Evolutionary conservation across 345 rosid genomes (phyloP), one percentile per base, ranked within the genome.

Genomic region (Clausena lansium): DNA sequence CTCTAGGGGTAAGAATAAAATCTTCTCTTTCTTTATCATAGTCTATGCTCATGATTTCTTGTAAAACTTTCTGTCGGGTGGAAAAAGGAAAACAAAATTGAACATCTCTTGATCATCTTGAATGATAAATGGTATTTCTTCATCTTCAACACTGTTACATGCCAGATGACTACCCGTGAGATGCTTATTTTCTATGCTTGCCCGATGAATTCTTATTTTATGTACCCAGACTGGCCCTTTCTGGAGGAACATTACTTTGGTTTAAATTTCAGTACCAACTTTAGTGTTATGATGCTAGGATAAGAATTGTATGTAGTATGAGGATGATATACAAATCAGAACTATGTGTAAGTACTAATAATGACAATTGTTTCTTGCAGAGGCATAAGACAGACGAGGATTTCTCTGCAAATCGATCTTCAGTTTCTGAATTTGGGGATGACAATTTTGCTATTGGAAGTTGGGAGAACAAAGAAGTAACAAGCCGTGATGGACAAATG

Each of bases 401-500:
- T 82, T 85, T 89, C 60, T 73, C 84, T 62, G 87, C 87, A 74
- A 89, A 91, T 62, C 85, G 86, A 63, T 81, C 94, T 30, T 94
- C 97, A 1, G 86, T 87, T 63, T 90, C 92, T 77, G 93, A 93
- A 80, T 96, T 96, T 87, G 99, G 98, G 73, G 98, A 96, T 1
- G 98, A 96, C 80, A 91, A 84, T 83, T 96, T 96, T 78, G 90
- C 95, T 1, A 82, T 96, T 33, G 99, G 98, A 61, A 86, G 91
- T 78, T 96, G 99, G 98, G 98, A 96, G 69, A 82, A 78, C 17
- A 94, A 87, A 85, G 97, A 93, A 75, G 83, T 96, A 36, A 74
- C 69, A 76, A 92, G 98, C 83, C 97, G 99, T 70, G 98, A 96
- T 81, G 98, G 97, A 73, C 83, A 85, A 60, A 86, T 96, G 97